Base-by-base conservation (phyloP, 2,329 filamentous ascomycete species). In the Fusarium liriodendri region DNA sequence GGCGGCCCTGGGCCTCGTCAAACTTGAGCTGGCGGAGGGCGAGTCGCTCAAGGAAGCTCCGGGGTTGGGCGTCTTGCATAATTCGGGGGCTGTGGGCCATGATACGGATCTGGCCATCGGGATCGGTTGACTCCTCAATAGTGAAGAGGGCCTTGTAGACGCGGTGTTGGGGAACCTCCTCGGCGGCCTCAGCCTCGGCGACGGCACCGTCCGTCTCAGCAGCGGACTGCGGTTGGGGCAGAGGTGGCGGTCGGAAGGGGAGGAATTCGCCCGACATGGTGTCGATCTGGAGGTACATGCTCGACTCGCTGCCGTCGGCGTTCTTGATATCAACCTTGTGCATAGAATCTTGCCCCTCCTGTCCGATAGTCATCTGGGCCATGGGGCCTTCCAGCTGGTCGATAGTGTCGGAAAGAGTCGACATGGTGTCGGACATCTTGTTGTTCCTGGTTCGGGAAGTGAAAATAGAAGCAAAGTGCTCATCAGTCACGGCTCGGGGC, bases 401-500 rank as follows among this genome's bases (percentile, higher is more conserved):
- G 75, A 91, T 88, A 69, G 89, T 89, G 69, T 83, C 84, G 32
- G 88, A 88, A 64, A 95, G 84, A 20, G 93, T 94, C 74, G 90
- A 89, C 77, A 94, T 90, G 62, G 94, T 92, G 77, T 89, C 88
- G 80, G 85, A 82, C 77, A 89, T 88, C 85, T 86, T 84, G 79
- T 84, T 85, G 70, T 82, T 79, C 76, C 87, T 87, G 25, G 84
- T 83, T 63, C 87, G 88, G 66, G 85, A 81, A 52, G 91, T 87
- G 83, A 98, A 98, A 79, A 99, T 95, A 79, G 93, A 89, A 71
- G 94, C 92, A 83, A 98, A 98, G 59, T 92, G 89, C 80, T 94
- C 92, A 71, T 93, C 87, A 62, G 89, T 91, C 54, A 95, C 89
- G 22, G 89, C 86, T 77, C 90, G 91, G 65, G 93, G 97, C 80